These are phyloP conservation scores for Limnanthes douglasii DNA, from an alignment of 345 rosid species.

Conservation along the genomic window DNA sequence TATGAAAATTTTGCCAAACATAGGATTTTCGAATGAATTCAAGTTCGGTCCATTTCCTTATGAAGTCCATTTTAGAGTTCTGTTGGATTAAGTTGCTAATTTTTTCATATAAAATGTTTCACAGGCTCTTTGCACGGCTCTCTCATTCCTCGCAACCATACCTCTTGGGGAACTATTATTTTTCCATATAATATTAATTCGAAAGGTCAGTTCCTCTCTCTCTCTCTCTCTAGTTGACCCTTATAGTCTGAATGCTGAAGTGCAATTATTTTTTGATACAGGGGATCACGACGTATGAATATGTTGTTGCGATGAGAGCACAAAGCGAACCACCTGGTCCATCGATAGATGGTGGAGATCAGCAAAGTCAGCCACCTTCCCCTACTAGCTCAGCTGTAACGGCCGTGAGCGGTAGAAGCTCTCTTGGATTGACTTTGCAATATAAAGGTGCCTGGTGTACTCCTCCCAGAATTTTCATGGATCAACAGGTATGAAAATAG, in stretches of 20 bases:
- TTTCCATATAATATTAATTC: slow-evolving; percentile 80
- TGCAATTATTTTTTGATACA: slow-evolving; percentile 13
- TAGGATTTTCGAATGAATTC: too few relatives aligned
- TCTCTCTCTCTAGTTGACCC: slow-evolving; percentile 2
- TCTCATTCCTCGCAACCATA: slow-evolving; percentile 67
- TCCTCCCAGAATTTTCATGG: slow-evolving; percentile 96
- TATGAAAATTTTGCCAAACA: too few relatives aligned
- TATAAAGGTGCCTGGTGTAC: slow-evolving; percentile 91
- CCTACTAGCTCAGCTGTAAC: slow-evolving; percentile 86
- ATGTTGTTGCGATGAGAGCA: slow-evolving; percentile 85
- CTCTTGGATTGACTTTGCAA: slow-evolving; percentile 71
- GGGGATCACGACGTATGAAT: slow-evolving; percentile 95
- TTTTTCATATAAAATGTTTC: slow-evolving; percentile 7
- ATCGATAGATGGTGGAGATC: slow-evolving; percentile 56
- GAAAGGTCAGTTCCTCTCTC: slow-evolving; percentile 32
- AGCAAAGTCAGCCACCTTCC: slow-evolving; percentile 55
- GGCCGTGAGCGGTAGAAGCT: slow-evolving; percentile 74
- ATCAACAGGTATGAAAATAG: slow-evolving; percentile 42
- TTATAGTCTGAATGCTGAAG: slow-evolving; percentile 4
- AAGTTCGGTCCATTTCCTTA: too few relatives aligned
- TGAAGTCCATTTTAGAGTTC: too few relatives aligned
- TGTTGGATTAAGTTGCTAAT: too few relatives aligned
- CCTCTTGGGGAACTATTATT: slow-evolving; percentile 86
- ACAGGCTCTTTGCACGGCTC: slow-evolving; percentile 62
- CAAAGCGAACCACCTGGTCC: slow-evolving; percentile 70